Evolutionary conservation across 225 moss, liverwort and hornwort species (phyloP).

Genomic region (Takakia lepidozioides): DNA sequence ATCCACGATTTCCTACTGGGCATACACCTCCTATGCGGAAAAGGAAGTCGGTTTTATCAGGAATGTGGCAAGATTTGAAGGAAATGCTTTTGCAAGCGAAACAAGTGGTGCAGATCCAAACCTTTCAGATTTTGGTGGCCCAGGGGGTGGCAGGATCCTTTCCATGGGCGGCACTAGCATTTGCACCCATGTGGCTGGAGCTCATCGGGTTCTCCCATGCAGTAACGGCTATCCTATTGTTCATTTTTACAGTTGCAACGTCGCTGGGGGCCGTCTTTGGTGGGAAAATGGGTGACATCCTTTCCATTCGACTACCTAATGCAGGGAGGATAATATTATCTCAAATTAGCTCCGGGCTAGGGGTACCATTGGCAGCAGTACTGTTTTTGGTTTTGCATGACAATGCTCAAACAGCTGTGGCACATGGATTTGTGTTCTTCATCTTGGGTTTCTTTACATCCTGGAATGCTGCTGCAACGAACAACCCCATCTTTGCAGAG

Average conservation of each 20-base stretch:
- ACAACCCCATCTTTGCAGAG: conserved; percentile 98
- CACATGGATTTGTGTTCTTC: conserved; percentile 54
- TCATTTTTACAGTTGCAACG: conserved; percentile 59
- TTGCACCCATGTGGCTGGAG: conserved; percentile 93
- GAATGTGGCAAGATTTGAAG: conserved; percentile 38
- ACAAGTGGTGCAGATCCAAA: conserved; percentile 59
- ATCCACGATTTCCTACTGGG: conserved; percentile 57
- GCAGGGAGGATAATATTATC: conserved; percentile 86
- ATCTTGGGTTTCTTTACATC: conserved; percentile 65
- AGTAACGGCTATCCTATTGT: conserved; percentile 65
- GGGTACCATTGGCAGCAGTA: conserved; percentile 67
- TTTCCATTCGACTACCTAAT: conserved; percentile 69
- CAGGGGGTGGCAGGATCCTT: conserved; percentile 84
- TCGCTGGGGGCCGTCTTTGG: conserved; percentile 72
- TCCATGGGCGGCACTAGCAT: conserved; percentile 89
- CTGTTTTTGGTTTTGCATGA: conserved; percentile 62
- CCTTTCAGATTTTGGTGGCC: conserved; percentile 86
- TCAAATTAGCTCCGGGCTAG: conserved; percentile 79
- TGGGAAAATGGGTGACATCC: conserved; percentile 71
- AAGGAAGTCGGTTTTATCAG: conserved; percentile 10
- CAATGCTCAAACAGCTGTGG: conserved; percentile 42
- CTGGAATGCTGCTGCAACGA: conserved; percentile 84
- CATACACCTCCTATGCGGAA: conserved; percentile 44
- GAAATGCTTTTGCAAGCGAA: conserved; percentile 57
- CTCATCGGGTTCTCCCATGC: conserved; percentile 67